phyloP scores from a whole-genome alignment of 805 yeast genomes.

The Pichia sporocuriosa region DNA sequence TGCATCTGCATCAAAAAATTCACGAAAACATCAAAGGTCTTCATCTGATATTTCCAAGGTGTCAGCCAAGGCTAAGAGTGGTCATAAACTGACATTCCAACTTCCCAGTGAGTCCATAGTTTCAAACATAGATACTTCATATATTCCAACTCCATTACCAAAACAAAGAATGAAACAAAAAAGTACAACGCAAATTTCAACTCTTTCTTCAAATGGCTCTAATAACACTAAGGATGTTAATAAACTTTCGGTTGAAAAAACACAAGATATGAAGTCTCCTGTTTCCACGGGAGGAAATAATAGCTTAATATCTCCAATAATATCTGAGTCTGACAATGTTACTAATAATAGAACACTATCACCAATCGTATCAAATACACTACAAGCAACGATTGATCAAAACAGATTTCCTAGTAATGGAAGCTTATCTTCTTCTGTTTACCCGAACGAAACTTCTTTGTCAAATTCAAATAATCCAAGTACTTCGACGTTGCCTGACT shows the following conservation, averaged over 20 bases:
- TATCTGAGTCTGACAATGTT: too few species aligned
- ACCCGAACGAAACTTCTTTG: constrained; percentile 1
- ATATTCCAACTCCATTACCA: constrained; percentile 2
- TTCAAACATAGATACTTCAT: not conserved
- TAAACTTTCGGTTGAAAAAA: too few species aligned
- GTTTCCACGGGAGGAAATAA: too few species aligned
- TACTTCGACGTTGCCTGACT: constrained; percentile 7
- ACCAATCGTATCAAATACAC: too few species aligned
- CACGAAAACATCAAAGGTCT: not conserved
- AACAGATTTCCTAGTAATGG: not conserved
- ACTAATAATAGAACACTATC: too few species aligned
- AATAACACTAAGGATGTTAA: too few species aligned
- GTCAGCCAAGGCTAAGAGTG: not conserved
- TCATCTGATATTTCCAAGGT: constrained; percentile 7
- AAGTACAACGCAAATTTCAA: not conserved
- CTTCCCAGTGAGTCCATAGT: constrained; percentile 10
- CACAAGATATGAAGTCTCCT: too few species aligned
- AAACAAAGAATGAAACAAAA: not conserved
- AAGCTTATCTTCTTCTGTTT: constrained; percentile 9
- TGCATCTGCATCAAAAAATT: not conserved
- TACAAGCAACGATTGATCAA: too few species aligned
- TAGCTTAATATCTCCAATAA: too few species aligned
- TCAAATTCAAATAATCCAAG: not conserved
- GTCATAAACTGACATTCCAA: constrained; percentile 4
- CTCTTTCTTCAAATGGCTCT: too few species aligned